Percentiles rank a stretch among this genome's conserved stretches.
Conservation (phyloP, 768 basidiomycete species). For the Filobasidium wieringae region DNA sequence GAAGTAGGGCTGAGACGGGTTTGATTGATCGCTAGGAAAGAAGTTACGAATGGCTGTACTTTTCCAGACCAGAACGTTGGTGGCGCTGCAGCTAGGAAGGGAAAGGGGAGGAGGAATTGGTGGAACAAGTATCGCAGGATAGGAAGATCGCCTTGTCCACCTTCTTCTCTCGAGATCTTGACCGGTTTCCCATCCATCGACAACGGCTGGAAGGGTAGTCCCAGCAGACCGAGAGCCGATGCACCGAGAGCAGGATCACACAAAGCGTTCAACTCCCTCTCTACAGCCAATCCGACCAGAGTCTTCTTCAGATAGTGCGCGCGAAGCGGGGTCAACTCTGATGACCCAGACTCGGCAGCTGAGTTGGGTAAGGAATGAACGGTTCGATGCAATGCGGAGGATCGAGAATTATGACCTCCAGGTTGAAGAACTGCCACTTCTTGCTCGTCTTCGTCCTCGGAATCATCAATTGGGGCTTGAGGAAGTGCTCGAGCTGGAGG, state of each 20-base stretch:
- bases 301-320: constrained; percentile 98
- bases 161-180: constrained; percentile 2
- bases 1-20: constrained; percentile 14
- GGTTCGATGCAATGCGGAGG: neutral
- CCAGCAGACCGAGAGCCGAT: constrained; percentile 65
- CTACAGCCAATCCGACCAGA: constrained; percentile 74
- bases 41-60: constrained; percentile 83
- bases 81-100: constrained; percentile 80
- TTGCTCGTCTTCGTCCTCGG: neutral
- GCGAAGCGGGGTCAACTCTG: constrained; percentile 63
- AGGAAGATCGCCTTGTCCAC: constrained; percentile 55
- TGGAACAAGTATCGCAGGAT: constrained; percentile 81
- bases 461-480: neutral
- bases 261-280: constrained; percentile 61
- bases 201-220: constrained; percentile 56
- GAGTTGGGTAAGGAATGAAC: neutral
- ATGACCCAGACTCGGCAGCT: neutral
- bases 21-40: constrained; percentile 62
- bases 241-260: constrained; percentile 40
- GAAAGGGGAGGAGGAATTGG: constrained; percentile 87
- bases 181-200: constrained; percentile 6
- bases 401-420: neutral
- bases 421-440: neutral
- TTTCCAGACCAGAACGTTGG: constrained; percentile 87
- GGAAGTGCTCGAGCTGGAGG: neutral